Base-by-base conservation (phyloP, 202 grass and related monocot genomes). In the Cymbopogon flexuosus region DNA sequence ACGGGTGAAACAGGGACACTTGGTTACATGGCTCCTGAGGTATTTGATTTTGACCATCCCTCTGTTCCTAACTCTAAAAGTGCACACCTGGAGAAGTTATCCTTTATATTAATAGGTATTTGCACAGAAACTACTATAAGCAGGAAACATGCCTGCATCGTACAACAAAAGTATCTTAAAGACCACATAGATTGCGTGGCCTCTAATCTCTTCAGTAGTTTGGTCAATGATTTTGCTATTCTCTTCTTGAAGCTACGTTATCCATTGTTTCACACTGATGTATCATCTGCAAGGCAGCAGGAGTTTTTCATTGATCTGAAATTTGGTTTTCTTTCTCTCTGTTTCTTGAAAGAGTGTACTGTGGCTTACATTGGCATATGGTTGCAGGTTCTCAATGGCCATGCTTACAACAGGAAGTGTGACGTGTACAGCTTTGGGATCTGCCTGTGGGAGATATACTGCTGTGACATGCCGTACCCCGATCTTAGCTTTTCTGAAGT, bases 11-110 rank as follows among this genome's bases (percentile, higher is more conserved):
- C 96, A 14, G 96, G 96, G 83, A 99, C 96, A 40, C 93, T 99
- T 68, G 96, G 96, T 90, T 99, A 99, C 81, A 99, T 99, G 96
- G 96, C 93, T 83, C 96, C 96, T 62, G 96, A 99, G 96, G 96
- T 99, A 92, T 3, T 51, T 81, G 69, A 69, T 47, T 45, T 79
- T 42, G 60, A 81, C 29, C 16, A 76, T 22, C 27, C 0, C 42
- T 35, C 41, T 3, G 1, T 27, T 16, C 16, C 0, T 1, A 73
- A 62, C 2, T 52, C 33, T 16, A 73, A 2, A 34, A 12, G 0
- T 69, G 22, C n/a, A 36, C 13, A 58, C 58, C 11, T 64, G 18
- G 51, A 56, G 51, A 56, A 56, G 51, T 56, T 56, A 56, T 57
- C 2, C n/a, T 72, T 37, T 59, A 8, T 75, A 81, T 47, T 49